Evolutionary conservation across 2,329 filamentous ascomycete genomes (phyloP), one percentile per base, ranked within the genome.

Genomic region (Alternaria ventricosa): DNA sequence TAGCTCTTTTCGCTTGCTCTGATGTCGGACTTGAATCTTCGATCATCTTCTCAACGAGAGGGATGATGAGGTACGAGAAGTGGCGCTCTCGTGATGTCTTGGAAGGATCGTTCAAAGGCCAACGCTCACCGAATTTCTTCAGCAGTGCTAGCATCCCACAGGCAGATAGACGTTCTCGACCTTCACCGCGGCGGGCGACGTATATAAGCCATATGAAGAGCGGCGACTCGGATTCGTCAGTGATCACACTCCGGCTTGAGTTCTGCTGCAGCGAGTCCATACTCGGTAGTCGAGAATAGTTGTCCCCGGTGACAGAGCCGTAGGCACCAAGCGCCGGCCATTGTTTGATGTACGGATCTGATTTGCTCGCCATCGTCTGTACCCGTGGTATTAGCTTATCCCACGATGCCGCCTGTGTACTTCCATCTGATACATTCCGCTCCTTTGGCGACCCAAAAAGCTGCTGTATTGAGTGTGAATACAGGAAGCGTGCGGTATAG

Each of bases 401-500:
- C 76, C 77, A 79, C 2, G 71, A 63, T 25, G 62, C 54, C 2
- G 64, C 28, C n/a, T 69, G 68, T 7, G 68, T 63, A 30, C 57
- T 62, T 27, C 54, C 65, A 15, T 78, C 74, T 23, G 70, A 75
- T 28, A 64, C 55, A 27, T 70, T 51, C 45, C 61, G 64, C 36
- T 73, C 69, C 55, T 78, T 78, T 5, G 73, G 71, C 69, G 73
- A 74, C 13, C 70, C 73, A 47, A 79, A 79, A 25, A 76, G 68
- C 57, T 72, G 69, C 51, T 76, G 76, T 58, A 81, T 78, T 15
- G 77, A 71, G n/a, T 79, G 75, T 6, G 82, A 82, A 58, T 84
- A 82, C 20, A 84, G 71, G 50, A 85, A 79, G 13, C 92, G 87
- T 67, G 90, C 90, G 10, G 92, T 90, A 58, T 93, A 88, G 78